Evolutionary conservation across 805 yeast genomes (phyloP), one percentile per base, ranked within the genome.

Genomic region (Kodamaea kakaduensis): DNA sequence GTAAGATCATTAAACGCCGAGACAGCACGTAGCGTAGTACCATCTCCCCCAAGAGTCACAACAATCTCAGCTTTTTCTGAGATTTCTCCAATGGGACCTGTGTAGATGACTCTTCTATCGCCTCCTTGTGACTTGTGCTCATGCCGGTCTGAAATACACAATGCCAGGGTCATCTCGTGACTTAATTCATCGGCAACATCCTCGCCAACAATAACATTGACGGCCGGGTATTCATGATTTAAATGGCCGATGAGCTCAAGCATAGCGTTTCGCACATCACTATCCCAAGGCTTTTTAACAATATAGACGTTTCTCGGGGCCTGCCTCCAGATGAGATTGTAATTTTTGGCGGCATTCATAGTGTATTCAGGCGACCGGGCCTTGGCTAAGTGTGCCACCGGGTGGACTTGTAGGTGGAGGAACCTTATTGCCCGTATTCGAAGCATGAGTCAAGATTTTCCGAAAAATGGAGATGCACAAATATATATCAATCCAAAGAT

Each of bases 31-130:
- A 89, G 58, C 37, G 87, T 86, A 0, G 97, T 89, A 4, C 97
- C 97, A 58, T 89, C 97, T 13, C 97, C 97, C n/a, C 97, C 97
- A 25, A 89, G 59, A 0, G 96, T 84, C 6, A 89, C 88, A 24
- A 89, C 62, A 27, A 89, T 57, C 52, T 89, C 97, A 0, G 95
- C 75, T 47, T 78, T 84, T 8, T 64, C 48, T 1, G 77, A 70
- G 27, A 87, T 75, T 7, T 78, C 82, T 8, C 65, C 59, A 12
- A 58, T 57, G 3, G 72, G 48, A 0, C 94, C 93, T 0, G 89
- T 75, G 49, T 69, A 77, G 1, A 85, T 25, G 21, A 40, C 28
- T 9, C 19, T 9, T 1, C 31, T 25, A 19, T 31, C 34, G 17
- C 31, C 5, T 7, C 22, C 21, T n/a, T 14, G 28, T 16, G 16